These are phyloP conservation scores for Aspergillus melleus DNA, from an alignment of 2,329 filamentous ascomycete species.

Conservation along the genomic window DNA sequence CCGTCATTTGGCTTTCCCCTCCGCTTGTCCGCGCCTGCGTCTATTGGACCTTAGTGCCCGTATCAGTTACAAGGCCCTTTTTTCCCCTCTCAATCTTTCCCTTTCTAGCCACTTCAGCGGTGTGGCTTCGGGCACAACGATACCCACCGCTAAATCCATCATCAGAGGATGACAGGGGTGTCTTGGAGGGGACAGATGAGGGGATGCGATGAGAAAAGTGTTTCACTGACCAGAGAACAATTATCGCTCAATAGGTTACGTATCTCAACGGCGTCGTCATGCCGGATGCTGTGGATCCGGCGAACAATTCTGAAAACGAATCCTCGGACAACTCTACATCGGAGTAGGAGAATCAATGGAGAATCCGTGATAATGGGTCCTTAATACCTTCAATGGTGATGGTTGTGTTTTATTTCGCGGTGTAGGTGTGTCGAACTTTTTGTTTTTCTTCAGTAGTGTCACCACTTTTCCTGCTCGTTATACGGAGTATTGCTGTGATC, in stretches of 20 bases:
- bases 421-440: conserved; percentile 11
- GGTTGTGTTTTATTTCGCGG: conserved; percentile 2
- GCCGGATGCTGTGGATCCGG: conserved; percentile 61
- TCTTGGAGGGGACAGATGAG: background rate
- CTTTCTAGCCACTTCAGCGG: conserved; percentile 20
- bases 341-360: conserved; percentile 5
- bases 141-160: conserved; percentile 16
- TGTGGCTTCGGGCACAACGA: conserved; percentile 18
- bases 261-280: conserved; percentile 73
- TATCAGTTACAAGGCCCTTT: conserved; percentile 16
- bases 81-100: conserved; percentile 16
- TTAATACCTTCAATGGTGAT: background rate
- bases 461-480: conserved; percentile 3
- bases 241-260: conserved; percentile 55
- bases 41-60: conserved; percentile 24
- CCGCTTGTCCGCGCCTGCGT: conserved; percentile 23
- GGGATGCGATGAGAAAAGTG: background rate
- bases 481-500: background rate
- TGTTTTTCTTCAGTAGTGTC: conserved; percentile 1
- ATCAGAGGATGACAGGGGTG: conserved; percentile 10
- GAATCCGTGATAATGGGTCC: background rate
- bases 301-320: conserved; percentile 38
- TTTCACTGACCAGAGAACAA: conserved; percentile 25
- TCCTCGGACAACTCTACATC: conserved; percentile 1
- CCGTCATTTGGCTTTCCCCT: conserved; percentile 21